Conservation (phyloP, 2,329 filamentous ascomycete species). For the Trichothecium sympodiale region DNA sequence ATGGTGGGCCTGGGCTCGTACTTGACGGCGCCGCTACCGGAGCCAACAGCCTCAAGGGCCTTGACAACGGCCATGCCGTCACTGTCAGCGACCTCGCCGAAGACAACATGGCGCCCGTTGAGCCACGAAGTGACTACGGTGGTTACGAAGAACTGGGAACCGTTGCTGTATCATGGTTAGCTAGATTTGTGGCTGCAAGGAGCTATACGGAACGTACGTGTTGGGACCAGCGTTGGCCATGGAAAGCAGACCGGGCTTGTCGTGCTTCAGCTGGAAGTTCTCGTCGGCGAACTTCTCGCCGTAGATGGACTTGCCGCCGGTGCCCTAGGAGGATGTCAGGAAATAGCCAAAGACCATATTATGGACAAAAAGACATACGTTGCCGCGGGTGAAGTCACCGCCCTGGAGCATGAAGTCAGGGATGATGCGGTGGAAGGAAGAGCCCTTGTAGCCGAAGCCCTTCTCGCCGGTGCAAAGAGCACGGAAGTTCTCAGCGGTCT, state of each 20-base stretch:
- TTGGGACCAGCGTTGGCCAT: slow-evolving; percentile 95
- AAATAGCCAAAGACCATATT: too few relatives aligned
- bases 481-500: slow-evolving; percentile 78
- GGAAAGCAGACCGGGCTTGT: slow-evolving; percentile 67
- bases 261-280: slow-evolving; percentile 75
- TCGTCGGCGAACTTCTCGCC: slow-evolving; percentile 90
- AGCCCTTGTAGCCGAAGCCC: slow-evolving; percentile 74
- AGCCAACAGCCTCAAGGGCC: slow-evolving; percentile 51
- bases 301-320: slow-evolving; percentile 89
- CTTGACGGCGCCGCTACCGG: slow-evolving; percentile 41
- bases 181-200: neutral
- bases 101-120: slow-evolving; percentile 74
- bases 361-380: slow-evolving; percentile 52
- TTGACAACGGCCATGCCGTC: slow-evolving; percentile 42
- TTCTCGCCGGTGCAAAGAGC: slow-evolving; percentile 72
- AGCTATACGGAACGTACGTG: slow-evolving; percentile 48
- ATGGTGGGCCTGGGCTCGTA: slow-evolving; percentile 49
- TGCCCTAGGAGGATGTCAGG: slow-evolving; percentile 47
- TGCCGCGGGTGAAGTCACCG: slow-evolving; percentile 87
- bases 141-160: slow-evolving; percentile 96
- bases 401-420: slow-evolving; percentile 92
- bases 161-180: slow-evolving; percentile 60
- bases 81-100: slow-evolving; percentile 57
- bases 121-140: slow-evolving; percentile 84
- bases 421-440: slow-evolving; percentile 87